A percentile compares a stretch with the other conserved stretches of the same genome.
phyloP scores from a whole-genome alignment of 2,329 filamentous ascomycete species.

The Paracorniculantispora psalliotae region DNA sequence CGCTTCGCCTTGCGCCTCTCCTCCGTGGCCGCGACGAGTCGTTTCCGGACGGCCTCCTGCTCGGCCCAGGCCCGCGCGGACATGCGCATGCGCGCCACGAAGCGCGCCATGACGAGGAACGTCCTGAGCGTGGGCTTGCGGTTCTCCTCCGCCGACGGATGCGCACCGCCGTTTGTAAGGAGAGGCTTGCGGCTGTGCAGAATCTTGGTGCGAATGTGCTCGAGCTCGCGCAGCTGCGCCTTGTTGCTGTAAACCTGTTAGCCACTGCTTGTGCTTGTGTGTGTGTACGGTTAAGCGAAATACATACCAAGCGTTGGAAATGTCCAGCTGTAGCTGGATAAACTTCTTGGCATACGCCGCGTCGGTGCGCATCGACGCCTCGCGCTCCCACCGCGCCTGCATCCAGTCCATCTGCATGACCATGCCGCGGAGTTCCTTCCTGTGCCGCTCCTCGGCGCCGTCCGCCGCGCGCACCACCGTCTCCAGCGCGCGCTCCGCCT shows the following conservation, averaged over 20 bases:
- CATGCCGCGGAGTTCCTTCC: constrained; percentile 74
- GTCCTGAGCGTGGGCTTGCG: constrained; percentile 34
- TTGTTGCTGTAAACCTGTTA: constrained; percentile 65
- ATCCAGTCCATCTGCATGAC: constrained; percentile 89
- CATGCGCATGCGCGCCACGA: constrained; percentile 47
- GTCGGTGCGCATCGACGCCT: constrained; percentile 73
- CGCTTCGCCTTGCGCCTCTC: constrained; percentile 41
- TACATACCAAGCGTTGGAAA: constrained; percentile 89
- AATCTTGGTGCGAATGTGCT: constrained; percentile 60
- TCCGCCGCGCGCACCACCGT: constrained; percentile 54
- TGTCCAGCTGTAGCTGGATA: constrained; percentile 71
- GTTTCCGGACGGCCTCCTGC: constrained; percentile 46
- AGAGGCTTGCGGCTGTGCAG: constrained; percentile 35
- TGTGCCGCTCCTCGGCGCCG: constrained; percentile 63
- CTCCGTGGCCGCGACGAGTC: constrained; percentile 45
- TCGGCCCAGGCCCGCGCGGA: constrained; percentile 45
- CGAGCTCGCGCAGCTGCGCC: constrained; percentile 79
- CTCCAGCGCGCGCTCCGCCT: constrained; percentile 47
- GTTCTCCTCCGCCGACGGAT: constrained; percentile 15
- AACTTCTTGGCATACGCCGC: constrained; percentile 84
- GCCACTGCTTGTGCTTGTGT: constrained; percentile 3
- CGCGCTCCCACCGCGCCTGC: constrained; percentile 72
- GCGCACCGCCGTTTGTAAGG: constrained; percentile 16
- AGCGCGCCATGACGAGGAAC: constrained; percentile 45
- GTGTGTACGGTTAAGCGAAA: not conserved